phyloP scores from a whole-genome alignment of 2,329 filamentous ascomycete species.

The Spiromastix sp. region DNA sequence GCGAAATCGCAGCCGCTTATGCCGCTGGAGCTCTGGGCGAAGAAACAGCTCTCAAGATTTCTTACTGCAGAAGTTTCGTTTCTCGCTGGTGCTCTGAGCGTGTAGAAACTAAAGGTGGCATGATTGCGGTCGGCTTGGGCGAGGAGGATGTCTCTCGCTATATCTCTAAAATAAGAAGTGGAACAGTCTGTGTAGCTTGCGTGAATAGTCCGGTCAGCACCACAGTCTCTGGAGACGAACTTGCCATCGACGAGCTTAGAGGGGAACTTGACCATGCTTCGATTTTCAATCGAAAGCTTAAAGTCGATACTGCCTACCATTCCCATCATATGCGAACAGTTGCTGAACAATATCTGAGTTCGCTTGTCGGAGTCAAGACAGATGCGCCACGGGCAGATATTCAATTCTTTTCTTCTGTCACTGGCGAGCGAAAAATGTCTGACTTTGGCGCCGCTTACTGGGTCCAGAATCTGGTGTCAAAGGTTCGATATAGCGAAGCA shows the following conservation, averaged over 20 bases:
- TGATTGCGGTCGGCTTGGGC: background rate
- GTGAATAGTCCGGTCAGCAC: constrained; percentile 6
- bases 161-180: background rate
- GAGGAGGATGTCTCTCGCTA: background rate
- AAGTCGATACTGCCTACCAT: constrained; percentile 9
- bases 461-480: constrained; percentile 23
- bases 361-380: background rate
- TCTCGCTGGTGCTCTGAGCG: background rate
- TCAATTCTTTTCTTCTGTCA: constrained; percentile 2
- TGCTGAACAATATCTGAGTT: background rate
- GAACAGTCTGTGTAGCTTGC: constrained; percentile 9
- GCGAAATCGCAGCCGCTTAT: constrained; percentile 4
- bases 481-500: constrained; percentile 7
- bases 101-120: background rate
- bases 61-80: no score
- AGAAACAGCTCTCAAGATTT: background rate
- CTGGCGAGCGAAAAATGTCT: background rate
- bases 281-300: constrained; percentile 2
- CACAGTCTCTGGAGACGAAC: constrained; percentile 23
- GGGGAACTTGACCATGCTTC: background rate
- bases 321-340: constrained; percentile 11
- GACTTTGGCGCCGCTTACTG: constrained; percentile 15
- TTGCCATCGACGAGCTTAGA: constrained; percentile 22
- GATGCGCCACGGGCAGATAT: background rate
- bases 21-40: background rate